Base-by-base conservation (phyloP, 306 rosid genomes). In the Prosopis cineraria region DNA sequence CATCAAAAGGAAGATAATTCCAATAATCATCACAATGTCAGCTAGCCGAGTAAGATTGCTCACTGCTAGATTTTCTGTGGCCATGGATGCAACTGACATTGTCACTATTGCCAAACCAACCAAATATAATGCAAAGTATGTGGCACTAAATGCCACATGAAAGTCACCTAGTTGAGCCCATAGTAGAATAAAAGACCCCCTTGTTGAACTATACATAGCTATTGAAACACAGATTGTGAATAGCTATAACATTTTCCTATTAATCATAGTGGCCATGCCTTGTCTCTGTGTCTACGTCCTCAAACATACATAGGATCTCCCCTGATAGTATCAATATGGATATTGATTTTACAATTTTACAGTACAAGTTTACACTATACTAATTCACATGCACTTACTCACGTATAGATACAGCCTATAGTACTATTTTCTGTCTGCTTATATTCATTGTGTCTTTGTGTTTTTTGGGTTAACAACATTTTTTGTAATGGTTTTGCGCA, bases 21-120 rank as follows among this genome's bases (percentile, higher is more conserved):
- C 70, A n/a, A 37, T 10, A 22, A n/a, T n/a, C 17, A 36, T 22
- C 30, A 36, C 30, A 17, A 6, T 2, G 13, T 30, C 4, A 62
- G 43, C 68, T 0, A 62, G 68, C 68, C 68, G 33, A 31, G 5
- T 3, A 1, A 37, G 9, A 37, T 37, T 5, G 0, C 70, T 22
- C 7, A 65, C 48, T 17, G 20, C 33, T 11, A 65, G 27, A 65
- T 65, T 29, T 10, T n/a, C 31, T 1, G 30, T 48, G 10, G 70
- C 48, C 70, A 65, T 65, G 70, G 37, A 65, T 7, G 70, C 45
- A 65, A 65, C 17, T 8, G 70, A 37, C 70, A 65, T 65, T n/a
- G 48, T 65, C 5, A 39, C 6, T 4, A 65, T 10, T 19, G 47
- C 30, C 9, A 37, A 4, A 36, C 17, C 70, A 19, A 65, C 70